Conservation (phyloP, 1,284 basidiomycete species). For the Ustilago loliicola region DNA sequence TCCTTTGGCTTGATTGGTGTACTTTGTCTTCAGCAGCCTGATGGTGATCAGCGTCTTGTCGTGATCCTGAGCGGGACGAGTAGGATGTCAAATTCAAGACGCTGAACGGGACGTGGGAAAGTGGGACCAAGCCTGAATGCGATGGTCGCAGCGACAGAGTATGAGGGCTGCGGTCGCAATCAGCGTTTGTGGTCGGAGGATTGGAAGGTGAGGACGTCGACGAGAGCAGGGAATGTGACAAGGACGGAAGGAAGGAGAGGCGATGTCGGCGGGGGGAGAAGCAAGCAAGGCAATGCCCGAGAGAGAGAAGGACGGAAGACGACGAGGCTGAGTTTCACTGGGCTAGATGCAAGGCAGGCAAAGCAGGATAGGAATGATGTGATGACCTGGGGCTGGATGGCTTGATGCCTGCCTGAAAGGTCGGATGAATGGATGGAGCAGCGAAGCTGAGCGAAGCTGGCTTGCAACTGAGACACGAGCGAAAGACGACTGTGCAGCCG, state of each 20-base stretch:
- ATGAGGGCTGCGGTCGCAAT: background rate
- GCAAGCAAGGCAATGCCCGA: background rate
- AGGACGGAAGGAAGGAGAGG: background rate
- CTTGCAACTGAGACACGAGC: slow-evolving; percentile 4
- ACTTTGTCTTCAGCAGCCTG: background rate
- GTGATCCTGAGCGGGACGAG: background rate
- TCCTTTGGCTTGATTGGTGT: background rate
- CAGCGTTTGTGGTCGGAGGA: background rate
- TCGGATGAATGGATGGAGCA: background rate
- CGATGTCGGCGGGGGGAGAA: background rate
- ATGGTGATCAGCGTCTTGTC: background rate
- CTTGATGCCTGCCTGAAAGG: background rate
- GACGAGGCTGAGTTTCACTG: background rate
- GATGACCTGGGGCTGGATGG: background rate
- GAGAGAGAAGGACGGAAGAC: background rate
- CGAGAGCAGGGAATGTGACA: background rate
- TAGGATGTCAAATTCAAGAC: background rate
- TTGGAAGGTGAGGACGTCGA: background rate
- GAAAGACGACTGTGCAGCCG: background rate
- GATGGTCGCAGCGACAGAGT: background rate
- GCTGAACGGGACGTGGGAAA: background rate
- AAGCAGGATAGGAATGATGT: background rate
- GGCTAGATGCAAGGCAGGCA: background rate
- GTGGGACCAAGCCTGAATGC: background rate
- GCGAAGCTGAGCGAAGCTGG: background rate